Evolutionary conservation across 495 filamentous ascomycete genomes (phyloP), one percentile per base, ranked within the genome.

Genomic region (Penicillium diatomitis): DNA sequence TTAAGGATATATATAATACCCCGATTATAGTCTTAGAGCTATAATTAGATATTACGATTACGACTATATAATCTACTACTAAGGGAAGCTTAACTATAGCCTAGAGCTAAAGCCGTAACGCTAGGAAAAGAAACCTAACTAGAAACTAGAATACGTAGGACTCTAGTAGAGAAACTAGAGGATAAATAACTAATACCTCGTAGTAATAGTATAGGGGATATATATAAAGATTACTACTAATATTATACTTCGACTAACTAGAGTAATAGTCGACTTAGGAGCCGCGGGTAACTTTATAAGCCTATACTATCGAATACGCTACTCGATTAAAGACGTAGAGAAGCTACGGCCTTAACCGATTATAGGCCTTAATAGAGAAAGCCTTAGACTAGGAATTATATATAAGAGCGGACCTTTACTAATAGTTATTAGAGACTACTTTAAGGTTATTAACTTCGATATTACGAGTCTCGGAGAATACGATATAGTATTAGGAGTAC

Each of bases 371-470:
- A n/a, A n/a, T n/a, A n/a, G n/a, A n/a, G n/a, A n/a, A n/a, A n/a
- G n/a, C n/a, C n/a, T n/a, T 1, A 6, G 28, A 42, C 41, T 33
- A 33, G 41, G 41, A 8, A 44, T 44, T 8, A 44, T 4, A 8
- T 10, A 44, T 5, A 30, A 44, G 6, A 44, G 31, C 5, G 6
- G 41, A 8, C 5, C 2, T 0, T 8, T 44, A 33, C 41, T 44
- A 44, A 33, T 44, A 44, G 31, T 44, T 44, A 33, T 44, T 41
- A 44, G 53, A 40, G n/a, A 61, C 56, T 27, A 33, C 27, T 52
- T 58, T 12, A 27, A 32, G 46, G 34, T 59, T 27, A 50, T 44
- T 39, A 43, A 48, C 30, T 44, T 44, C 5, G 5, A 44, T 44
- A 44, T 44, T 2, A 44, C 5, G 0, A 3, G 4, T 20, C 41